Percentiles rank a stretch among this genome's conserved stretches.
These are phyloP conservation scores for Acanthamoeba sp. DNA, from an alignment of 208 protist species.

Conservation along the genomic window DNA sequence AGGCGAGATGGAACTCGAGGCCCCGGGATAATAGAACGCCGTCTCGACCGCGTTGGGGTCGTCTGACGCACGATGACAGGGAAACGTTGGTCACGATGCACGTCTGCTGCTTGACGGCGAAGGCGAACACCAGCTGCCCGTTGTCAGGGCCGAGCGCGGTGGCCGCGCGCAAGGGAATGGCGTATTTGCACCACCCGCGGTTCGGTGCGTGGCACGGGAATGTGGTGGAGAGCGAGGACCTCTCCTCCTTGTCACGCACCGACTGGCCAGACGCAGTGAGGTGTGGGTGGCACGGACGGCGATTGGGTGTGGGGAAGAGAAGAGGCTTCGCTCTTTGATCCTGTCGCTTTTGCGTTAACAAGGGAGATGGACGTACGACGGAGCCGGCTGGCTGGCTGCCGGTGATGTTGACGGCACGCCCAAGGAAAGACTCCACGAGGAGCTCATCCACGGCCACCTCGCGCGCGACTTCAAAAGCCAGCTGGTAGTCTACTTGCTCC, in stretches of 20 bases:
- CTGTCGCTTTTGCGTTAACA: not conserved
- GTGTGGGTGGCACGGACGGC: no score
- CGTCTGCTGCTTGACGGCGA: not conserved
- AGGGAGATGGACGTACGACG: not conserved
- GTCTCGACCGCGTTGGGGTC: not conserved
- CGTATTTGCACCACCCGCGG: not conserved
- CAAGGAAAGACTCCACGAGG: not conserved
- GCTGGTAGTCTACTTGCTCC: no score
- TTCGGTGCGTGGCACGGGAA: not conserved
- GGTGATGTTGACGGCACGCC: not conserved
- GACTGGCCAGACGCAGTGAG: not conserved
- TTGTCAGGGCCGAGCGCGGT: not conserved
- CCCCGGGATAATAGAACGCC: conserved; percentile 13
- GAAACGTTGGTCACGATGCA: not conserved
- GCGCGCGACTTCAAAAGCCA: not conserved
- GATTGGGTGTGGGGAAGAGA: not conserved
- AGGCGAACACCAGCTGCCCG: not conserved
- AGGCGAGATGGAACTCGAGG: no score
- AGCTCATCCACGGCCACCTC: not conserved
- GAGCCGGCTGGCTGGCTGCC: not conserved
- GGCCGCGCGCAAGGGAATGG: not conserved
- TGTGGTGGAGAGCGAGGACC: not conserved
- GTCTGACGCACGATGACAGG: not conserved
- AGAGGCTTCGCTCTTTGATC: not conserved
- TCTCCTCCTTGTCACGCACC: not conserved